Evolutionary conservation across 2,329 filamentous ascomycete species (phyloP).

Genomic region (Paecilomyces dactylethromorphus): DNA sequence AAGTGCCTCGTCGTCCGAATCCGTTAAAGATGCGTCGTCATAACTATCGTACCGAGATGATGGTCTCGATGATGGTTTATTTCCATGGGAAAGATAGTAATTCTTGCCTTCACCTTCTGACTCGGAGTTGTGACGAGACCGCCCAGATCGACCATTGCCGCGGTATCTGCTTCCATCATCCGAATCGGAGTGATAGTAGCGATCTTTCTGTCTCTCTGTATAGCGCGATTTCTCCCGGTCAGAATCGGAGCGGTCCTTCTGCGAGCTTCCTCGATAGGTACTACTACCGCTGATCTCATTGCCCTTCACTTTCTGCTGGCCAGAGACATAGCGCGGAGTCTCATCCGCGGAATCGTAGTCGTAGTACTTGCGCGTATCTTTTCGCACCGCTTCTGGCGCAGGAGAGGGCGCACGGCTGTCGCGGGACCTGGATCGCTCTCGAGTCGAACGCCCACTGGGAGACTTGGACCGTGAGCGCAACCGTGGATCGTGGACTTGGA

Average conservation of each 20-base stretch:
- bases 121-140: conserved; percentile 1
- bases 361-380: conserved; percentile 17
- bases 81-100: not conserved
- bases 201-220: conserved; percentile 11
- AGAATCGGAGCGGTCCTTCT: conserved; percentile 19
- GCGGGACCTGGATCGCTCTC: conserved; percentile 39
- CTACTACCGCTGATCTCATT: conserved; percentile 4
- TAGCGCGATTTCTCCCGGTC: conserved; percentile 14
- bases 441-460: conserved; percentile 28
- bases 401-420: conserved; percentile 29
- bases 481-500: conserved; percentile 35
- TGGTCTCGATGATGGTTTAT: conserved; percentile 11
- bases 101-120: conserved; percentile 4
- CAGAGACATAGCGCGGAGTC: conserved; percentile 14
- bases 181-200: conserved; percentile 21
- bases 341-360: conserved; percentile 22
- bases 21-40: conserved; percentile 18
- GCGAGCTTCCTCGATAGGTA: conserved; percentile 2
- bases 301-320: not conserved
- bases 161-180: conserved; percentile 10
- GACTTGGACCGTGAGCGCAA: conserved; percentile 41
- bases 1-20: conserved; percentile 28
- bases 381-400: conserved; percentile 17
- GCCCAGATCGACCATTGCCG: not conserved
- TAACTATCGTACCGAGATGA: conserved; percentile 13